A percentile compares a stretch with the other conserved stretches of the same genome.
Evolutionary conservation across 1,284 basidiomycete species (phyloP).

Genomic region (Bondarzewia mesenterica): DNA sequence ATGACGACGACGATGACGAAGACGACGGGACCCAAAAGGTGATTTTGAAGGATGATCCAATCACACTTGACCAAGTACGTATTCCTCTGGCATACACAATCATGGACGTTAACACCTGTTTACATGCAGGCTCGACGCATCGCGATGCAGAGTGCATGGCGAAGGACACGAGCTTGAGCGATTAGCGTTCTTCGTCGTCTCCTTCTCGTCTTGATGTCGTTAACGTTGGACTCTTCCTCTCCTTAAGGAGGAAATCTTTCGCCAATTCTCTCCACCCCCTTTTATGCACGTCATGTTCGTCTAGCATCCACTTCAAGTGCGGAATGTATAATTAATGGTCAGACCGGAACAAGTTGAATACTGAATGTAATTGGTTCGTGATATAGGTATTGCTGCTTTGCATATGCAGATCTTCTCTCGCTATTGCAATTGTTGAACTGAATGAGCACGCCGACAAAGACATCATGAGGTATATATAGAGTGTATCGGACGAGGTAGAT

Average conservation of each 20-base stretch:
- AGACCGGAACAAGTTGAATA: neutral
- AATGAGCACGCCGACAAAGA: no score
- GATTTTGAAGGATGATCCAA: conserved; percentile 71
- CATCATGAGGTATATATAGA: no score
- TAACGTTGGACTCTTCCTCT: no score
- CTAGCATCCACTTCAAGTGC: neutral
- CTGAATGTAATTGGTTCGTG: neutral
- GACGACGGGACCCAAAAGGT: conserved; percentile 61
- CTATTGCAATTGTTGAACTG: no score
- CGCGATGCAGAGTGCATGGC: conserved; percentile 70
- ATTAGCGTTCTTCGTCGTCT: neutral
- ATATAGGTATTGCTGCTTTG: neutral
- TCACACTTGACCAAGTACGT: conserved; percentile 81
- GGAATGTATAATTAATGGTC: conserved; percentile 15
- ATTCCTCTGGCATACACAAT: conserved; percentile 1
- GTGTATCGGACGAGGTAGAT: neutral
- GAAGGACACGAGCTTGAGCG: conserved; percentile 40
- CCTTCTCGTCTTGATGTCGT: no score
- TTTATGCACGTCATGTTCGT: neutral
- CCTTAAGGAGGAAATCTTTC: no score
- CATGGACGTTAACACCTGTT: conserved; percentile 7
- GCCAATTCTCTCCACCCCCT: no score
- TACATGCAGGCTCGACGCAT: conserved; percentile 52
- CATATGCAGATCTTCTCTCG: no score
- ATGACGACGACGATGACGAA: conserved; percentile 55